phyloP scores from a whole-genome alignment of 208 protist genomes.

The Wallacemonas sp. region DNA sequence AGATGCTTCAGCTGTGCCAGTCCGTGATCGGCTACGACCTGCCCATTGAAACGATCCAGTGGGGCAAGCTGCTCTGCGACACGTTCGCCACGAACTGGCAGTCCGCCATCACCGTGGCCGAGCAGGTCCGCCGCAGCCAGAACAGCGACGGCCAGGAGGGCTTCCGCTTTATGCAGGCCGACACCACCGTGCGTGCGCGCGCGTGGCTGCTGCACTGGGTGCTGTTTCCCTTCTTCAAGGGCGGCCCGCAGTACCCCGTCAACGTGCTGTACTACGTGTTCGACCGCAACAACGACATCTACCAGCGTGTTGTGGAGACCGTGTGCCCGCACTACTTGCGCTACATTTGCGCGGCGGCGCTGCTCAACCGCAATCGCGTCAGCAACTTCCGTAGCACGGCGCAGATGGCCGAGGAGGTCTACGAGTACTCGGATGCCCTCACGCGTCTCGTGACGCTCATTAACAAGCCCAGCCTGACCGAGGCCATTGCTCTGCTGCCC shows the following conservation, averaged over 20 bases:
- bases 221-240: slow-evolving; percentile 93
- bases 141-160: slow-evolving; percentile 72
- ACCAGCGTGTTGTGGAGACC: slow-evolving; percentile 85
- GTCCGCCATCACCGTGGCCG: slow-evolving; percentile 71
- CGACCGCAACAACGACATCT: slow-evolving; percentile 67
- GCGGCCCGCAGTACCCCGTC: slow-evolving; percentile 73
- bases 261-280: slow-evolving; percentile 86
- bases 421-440: slow-evolving; percentile 89
- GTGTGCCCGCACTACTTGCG: slow-evolving; percentile 90
- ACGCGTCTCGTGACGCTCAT: slow-evolving; percentile 80
- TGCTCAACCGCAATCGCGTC: slow-evolving; percentile 79
- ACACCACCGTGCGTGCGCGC: slow-evolving; percentile 66
- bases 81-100: slow-evolving; percentile 84
- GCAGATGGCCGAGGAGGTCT: slow-evolving; percentile 63
- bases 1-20: slow-evolving; percentile 82
- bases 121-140: slow-evolving; percentile 70
- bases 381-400: slow-evolving; percentile 68
- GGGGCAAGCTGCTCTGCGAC: slow-evolving; percentile 90
- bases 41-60: slow-evolving; percentile 60
- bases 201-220: slow-evolving; percentile 92
- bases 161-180: slow-evolving; percentile 42
- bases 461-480: slow-evolving; percentile 71
- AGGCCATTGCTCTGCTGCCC: slow-evolving; percentile 74
- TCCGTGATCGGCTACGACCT: slow-evolving; percentile 81
- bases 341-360: slow-evolving; percentile 86